These are phyloP conservation scores for Globisporangium paddicum DNA, from an alignment of 352 stramenopile species.

Conservation along the genomic window DNA sequence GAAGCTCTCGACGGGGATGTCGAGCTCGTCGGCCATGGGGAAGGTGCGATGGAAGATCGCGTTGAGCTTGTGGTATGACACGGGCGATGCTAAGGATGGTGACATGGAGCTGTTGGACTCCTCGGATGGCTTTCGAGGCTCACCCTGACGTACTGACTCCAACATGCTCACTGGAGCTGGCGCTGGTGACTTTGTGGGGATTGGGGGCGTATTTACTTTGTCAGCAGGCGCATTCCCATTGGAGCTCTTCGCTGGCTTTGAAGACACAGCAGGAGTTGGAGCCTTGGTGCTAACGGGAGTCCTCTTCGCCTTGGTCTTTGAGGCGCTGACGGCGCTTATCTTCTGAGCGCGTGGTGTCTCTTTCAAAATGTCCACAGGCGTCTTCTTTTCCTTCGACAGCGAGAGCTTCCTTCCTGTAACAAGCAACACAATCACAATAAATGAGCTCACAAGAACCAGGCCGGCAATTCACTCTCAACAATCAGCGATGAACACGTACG, in stretches of 20 bases:
- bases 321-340: too few species aligned
- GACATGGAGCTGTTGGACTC: background rate
- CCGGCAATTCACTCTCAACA: background rate
- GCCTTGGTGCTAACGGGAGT: background rate
- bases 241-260: background rate
- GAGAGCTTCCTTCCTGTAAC: conserved; percentile 4
- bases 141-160: background rate
- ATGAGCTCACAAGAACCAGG: background rate
- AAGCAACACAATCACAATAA: background rate
- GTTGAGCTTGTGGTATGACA: conserved; percentile 51
- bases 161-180: background rate
- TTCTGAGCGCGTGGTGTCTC: background rate
- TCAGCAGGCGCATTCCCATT: background rate
- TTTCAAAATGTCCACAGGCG: background rate
- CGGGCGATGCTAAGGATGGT: background rate
- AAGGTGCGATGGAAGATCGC: conserved; percentile 56
- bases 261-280: background rate
- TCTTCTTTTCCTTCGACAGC: background rate
- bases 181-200: too few species aligned
- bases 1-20: conserved; percentile 72
- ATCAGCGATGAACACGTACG: conserved; percentile 14
- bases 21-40: conserved; percentile 66
- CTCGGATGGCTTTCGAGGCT: background rate
- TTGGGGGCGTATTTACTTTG: background rate
- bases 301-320: conserved; percentile 1